These are phyloP conservation scores for Exophiala lecanii-corni DNA, from an alignment of 2,329 filamentous ascomycete species.

Conservation along the genomic window DNA sequence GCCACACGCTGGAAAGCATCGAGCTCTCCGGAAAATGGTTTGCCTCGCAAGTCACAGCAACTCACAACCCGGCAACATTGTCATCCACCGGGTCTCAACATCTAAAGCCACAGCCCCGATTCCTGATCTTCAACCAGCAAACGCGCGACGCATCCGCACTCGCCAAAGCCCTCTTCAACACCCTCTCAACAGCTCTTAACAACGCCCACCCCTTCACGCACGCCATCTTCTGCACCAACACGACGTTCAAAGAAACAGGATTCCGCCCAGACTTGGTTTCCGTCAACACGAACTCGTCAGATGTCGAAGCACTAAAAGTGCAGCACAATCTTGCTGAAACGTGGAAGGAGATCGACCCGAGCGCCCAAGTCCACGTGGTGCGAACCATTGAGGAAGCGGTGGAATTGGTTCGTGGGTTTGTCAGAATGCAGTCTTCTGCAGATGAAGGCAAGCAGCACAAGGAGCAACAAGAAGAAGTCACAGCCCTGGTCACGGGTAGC, in stretches of 20 bases:
- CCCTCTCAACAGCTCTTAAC: conserved; percentile 43
- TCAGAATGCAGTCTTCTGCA: conserved; percentile 30
- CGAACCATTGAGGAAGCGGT: conserved; percentile 68
- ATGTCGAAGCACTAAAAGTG: conserved; percentile 57
- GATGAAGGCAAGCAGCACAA: conserved; percentile 22
- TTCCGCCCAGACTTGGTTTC: conserved; percentile 61
- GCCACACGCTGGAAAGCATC: conserved; percentile 82
- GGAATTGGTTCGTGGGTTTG: conserved; percentile 47
- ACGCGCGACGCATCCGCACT: conserved; percentile 69
- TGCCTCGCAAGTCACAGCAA: conserved; percentile 43
- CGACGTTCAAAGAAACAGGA: conserved; percentile 57
- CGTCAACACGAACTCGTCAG: conserved; percentile 55
- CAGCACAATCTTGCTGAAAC: conserved; percentile 62
- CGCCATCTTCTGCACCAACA: conserved; percentile 78
- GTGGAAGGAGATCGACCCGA: conserved; percentile 55
- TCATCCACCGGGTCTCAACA: conserved; percentile 28
- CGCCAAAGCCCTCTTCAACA: conserved; percentile 58
- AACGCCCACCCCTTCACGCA: conserved; percentile 57
- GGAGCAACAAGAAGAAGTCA: conserved; percentile 43
- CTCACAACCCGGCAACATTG: conserved; percentile 26
- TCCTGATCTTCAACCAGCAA: conserved; percentile 90
- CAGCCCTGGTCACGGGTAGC: conserved; percentile 75
- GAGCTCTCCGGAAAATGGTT: conserved; percentile 75
- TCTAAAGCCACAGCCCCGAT: conserved; percentile 34
- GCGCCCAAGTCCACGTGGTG: conserved; percentile 52